Base-by-base conservation (phyloP, 768 basidiomycete species). In the Podaxis sp. region DNA sequence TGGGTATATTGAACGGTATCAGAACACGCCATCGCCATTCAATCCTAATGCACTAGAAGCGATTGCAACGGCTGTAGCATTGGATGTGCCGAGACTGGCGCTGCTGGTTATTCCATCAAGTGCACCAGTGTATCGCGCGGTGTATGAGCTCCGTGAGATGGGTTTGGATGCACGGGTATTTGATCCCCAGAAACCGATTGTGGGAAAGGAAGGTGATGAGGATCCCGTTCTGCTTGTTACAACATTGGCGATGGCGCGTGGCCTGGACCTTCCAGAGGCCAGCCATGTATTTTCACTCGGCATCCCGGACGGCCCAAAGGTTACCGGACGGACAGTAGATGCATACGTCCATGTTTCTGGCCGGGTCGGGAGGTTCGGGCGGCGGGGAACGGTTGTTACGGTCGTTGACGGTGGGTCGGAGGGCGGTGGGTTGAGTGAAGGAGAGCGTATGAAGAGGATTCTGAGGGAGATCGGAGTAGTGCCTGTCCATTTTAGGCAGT, bases 271-370 rank as follows among this genome's bases (percentile, higher is more conserved):
- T 55, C 86, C 85, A 9, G 79, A 79, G 62, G 75, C 92, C 65
- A 82, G 82, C 50, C 90, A 91, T 68, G 90, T 92, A 18, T 91
- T 93, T 69, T 74, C 91, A 53, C 72, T 88, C 48, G 89, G 89
- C 3, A 73, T 88, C 2, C 80, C 83, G 5, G 79, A 82, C 61
- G 79, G 76, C 32, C 71, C 66, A 10, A 72, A 65, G 50, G 73
- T 77, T 38, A 74, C 67, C 50, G 79, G 76, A 32, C 69, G 69
- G 64, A 72, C 74, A 10, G 80, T 83, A 40, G 87, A 88, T 64
- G 77, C 76, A 42, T 92, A 92, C 69, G 62, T 86, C 64, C 90
- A 92, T 66, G 73, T 86, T 44, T 84, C 87, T 4, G 90, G 91
- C 13, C 83, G 90, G 11, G 88, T 87, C n/a, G 89, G 90, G 21